Conservation (phyloP, 2,329 filamentous ascomycete species). For the Epichloe sibirici region DNA sequence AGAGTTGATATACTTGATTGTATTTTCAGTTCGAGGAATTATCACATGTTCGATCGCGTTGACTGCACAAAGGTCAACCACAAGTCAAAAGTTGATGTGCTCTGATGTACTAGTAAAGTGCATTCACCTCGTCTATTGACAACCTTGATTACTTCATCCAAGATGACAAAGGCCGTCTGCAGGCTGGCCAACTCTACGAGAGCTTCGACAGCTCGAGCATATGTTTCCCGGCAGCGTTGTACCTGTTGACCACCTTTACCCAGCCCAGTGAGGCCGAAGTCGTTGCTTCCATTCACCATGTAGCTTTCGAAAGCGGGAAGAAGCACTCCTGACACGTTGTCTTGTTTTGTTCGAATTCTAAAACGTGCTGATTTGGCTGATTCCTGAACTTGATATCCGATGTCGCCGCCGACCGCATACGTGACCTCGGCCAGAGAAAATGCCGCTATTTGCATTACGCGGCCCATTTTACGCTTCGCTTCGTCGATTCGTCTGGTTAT, state of each 20-base stretch:
- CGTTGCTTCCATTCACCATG: constrained; percentile 77
- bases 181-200: constrained; percentile 88
- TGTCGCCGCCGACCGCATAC: constrained; percentile 90
- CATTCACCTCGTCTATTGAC: constrained; percentile 80
- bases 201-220: constrained; percentile 89
- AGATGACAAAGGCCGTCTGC: constrained; percentile 93
- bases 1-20: constrained; percentile 99
- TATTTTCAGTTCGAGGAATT: constrained; percentile 95
- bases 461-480: constrained; percentile 97
- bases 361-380: constrained; percentile 89
- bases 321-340: constrained; percentile 96
- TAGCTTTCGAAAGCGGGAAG: constrained; percentile 90
- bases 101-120: neutral
- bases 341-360: constrained; percentile 86
- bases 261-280: constrained; percentile 89
- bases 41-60: constrained; percentile 97
- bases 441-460: constrained; percentile 97
- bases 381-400: constrained; percentile 95
- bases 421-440: constrained; percentile 97
- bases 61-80: constrained; percentile 36
- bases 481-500: constrained; percentile 97
- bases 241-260: constrained; percentile 97
- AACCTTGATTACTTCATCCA: constrained; percentile 98
- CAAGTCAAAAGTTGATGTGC: neutral
- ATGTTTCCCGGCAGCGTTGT: constrained; percentile 87